Percentiles rank a stretch among this genome's conserved stretches.
These are phyloP conservation scores for Streptanthus diversifolius DNA, from an alignment of 345 rosid genomes.

Conservation along the genomic window DNA sequence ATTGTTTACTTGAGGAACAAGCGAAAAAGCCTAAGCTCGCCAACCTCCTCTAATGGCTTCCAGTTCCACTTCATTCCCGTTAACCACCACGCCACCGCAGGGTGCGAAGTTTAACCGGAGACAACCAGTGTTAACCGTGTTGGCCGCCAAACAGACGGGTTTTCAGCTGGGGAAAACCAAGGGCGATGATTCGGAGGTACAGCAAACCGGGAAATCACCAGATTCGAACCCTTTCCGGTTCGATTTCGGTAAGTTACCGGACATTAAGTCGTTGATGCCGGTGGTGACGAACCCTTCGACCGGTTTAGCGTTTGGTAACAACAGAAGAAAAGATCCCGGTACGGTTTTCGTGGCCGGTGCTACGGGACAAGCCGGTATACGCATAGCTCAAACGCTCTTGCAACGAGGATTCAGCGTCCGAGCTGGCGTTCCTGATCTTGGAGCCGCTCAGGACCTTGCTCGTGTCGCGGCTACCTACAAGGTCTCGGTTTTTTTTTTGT, in stretches of 20 bases:
- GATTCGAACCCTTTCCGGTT: conserved; percentile 58
- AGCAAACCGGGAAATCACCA: conserved; percentile 34
- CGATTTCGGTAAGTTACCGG: conserved; percentile 55
- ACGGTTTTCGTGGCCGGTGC: conserved; percentile 95
- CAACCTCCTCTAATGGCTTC: conserved; percentile 64
- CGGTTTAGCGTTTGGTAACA: conserved; percentile 58
- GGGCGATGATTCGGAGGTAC: conserved; percentile 36
- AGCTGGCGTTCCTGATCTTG: conserved; percentile 86
- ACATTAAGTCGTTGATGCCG: conserved; percentile 61
- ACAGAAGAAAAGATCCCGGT: conserved; percentile 65
- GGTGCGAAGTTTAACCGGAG: conserved; percentile 38
- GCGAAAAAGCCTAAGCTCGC: conserved; percentile 3
- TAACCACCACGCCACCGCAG: conserved; percentile 44
- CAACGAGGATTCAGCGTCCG: conserved; percentile 81
- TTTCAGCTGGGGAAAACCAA: conserved; percentile 51
- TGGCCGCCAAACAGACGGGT: conserved; percentile 62
- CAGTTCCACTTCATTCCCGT: conserved; percentile 61
- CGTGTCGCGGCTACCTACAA: conserved; percentile 76
- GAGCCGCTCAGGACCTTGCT: conserved; percentile 82
- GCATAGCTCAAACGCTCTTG: conserved; percentile 66
- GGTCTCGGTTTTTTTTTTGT: conserved; percentile 42
- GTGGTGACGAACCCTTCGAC: conserved; percentile 44
- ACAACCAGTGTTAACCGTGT: conserved; percentile 44
- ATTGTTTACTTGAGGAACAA: conserved; percentile 31
- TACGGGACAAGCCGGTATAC: conserved; percentile 83